Conservation (phyloP, 179 eudicot species). For the Sideroxylon spinosum region DNA sequence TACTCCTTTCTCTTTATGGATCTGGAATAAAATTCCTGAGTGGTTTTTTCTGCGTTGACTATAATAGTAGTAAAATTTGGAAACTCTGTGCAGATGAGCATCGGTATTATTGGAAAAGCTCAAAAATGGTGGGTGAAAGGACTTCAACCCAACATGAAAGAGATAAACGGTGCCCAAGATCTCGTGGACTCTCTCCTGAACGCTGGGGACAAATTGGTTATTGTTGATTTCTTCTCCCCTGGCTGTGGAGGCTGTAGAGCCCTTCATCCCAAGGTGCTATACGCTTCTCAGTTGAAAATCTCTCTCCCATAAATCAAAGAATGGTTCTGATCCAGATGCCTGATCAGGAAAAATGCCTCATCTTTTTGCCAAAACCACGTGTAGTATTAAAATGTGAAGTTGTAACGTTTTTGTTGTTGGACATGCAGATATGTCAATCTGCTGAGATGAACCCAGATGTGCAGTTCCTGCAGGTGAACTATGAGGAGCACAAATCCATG, state of each 20-base stretch:
- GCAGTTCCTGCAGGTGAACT: constrained; percentile 68
- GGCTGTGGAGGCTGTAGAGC: constrained; percentile 83
- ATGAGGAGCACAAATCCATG: constrained; percentile 86
- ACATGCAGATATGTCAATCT: constrained; percentile 62
- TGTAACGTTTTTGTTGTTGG: background rate
- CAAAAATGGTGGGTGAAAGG: constrained; percentile 80
- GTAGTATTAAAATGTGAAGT: background rate
- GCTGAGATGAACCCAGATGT: constrained; percentile 84
- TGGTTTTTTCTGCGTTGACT: background rate
- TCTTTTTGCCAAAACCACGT: no score
- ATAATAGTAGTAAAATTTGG: background rate
- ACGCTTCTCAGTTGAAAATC: background rate
- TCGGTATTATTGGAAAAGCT: constrained; percentile 47
- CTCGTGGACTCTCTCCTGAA: constrained; percentile 53
- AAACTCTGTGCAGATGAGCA: constrained; percentile 34
- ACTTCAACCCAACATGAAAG: constrained; percentile 64
- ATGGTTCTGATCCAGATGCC: background rate
- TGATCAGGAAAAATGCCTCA: no score
- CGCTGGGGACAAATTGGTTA: constrained; percentile 63
- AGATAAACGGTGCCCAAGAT: constrained; percentile 53
- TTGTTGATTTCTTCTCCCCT: constrained; percentile 71
- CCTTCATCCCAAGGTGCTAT: constrained; percentile 70
- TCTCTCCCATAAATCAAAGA: background rate
- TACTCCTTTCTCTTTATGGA: background rate
- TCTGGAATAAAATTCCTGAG: background rate